phyloP scores from a whole-genome alignment of 306 rosid species.

The Ormosia emarginata region DNA sequence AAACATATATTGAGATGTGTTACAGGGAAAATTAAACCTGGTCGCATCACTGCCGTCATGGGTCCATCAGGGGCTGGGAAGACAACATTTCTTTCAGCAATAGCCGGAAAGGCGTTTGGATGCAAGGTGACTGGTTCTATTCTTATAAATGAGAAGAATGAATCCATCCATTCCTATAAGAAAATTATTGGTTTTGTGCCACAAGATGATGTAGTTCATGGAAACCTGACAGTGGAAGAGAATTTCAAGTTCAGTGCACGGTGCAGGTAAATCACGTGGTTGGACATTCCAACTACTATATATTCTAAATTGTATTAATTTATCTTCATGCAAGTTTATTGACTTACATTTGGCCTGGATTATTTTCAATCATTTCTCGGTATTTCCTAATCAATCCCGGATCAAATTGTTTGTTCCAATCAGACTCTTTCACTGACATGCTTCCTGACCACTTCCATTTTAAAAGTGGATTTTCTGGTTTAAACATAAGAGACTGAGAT shows the following conservation, averaged over 20 bases:
- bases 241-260: conserved; percentile 81
- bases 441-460: neutral
- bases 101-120: conserved; percentile 76
- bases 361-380: neutral
- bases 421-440: neutral
- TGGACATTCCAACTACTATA: neutral
- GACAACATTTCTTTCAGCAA: conserved; percentile 78
- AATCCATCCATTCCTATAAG: conserved; percentile 72
- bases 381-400: neutral
- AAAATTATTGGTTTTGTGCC: conserved; percentile 84
- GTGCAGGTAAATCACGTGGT: conserved; percentile 58
- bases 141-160: conserved; percentile 63
- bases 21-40: conserved; percentile 72
- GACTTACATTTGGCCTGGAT: neutral
- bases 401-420: neutral
- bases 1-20: conserved; percentile 64
- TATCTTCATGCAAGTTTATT: neutral
- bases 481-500: neutral
- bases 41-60: conserved; percentile 80
- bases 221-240: conserved; percentile 87
- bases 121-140: conserved; percentile 63
- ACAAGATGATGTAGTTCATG: conserved; percentile 87
- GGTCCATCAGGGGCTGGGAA: conserved; percentile 95
- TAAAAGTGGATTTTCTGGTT: neutral
- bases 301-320: neutral